Percentiles rank a stretch among this genome's conserved stretches.
Conservation (phyloP, 495 filamentous ascomycete species). For the Hapsidospora chrysogenum region DNA sequence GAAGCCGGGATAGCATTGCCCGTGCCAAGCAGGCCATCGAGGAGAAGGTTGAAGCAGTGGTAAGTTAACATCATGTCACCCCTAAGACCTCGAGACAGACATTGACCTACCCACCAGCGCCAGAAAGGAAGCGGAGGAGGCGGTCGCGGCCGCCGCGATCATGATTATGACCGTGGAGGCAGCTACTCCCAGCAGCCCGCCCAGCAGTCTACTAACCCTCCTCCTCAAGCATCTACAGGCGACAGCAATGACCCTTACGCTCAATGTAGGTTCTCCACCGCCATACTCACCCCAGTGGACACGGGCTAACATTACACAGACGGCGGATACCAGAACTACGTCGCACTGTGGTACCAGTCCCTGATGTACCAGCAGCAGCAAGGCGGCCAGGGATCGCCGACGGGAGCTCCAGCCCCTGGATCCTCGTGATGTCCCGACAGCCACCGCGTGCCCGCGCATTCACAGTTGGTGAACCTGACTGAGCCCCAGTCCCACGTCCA, state of each 20-base stretch:
- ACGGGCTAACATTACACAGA: too few relatives aligned
- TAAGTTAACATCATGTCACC: constrained; percentile 19
- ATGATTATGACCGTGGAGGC: constrained; percentile 23
- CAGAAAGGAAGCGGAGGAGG: constrained; percentile 31
- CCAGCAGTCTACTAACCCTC: constrained; percentile 7
- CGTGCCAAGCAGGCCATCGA: constrained; percentile 61
- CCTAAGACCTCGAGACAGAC: too few relatives aligned
- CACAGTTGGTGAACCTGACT: background rate
- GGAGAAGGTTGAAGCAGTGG: constrained; percentile 76
- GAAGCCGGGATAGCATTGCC: constrained; percentile 51
- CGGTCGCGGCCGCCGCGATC: constrained; percentile 22
- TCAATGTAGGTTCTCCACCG: constrained; percentile 22
- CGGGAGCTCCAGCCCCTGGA: background rate
- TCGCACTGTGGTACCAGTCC: constrained; percentile 46
- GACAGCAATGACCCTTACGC: constrained; percentile 40
- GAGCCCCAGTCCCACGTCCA: too few relatives aligned
- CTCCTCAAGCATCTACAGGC: constrained; percentile 13
- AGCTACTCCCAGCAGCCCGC: constrained; percentile 17
- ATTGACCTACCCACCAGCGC: constrained; percentile 16
- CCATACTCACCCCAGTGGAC: background rate
- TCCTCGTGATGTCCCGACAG: background rate
- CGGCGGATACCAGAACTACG: constrained; percentile 46
- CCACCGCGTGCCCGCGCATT: background rate
- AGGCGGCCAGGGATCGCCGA: background rate
- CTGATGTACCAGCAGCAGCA: constrained; percentile 26